phyloP scores from a whole-genome alignment of 2,329 filamentous ascomycete genomes.

The Aureobasidium sp. region DNA sequence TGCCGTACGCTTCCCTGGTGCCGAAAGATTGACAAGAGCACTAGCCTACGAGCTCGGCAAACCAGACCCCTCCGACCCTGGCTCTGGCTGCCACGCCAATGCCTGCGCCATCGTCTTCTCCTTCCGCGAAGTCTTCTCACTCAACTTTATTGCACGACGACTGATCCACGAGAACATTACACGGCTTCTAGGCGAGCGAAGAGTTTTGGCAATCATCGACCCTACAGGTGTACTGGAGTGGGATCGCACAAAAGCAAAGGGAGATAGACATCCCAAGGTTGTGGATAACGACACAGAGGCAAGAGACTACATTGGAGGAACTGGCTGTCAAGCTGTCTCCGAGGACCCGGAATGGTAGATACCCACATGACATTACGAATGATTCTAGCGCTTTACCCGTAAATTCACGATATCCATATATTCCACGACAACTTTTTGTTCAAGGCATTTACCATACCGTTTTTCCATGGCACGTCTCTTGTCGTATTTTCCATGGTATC shows the following conservation, averaged over 20 bases:
- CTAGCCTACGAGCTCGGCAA: constrained; percentile 15
- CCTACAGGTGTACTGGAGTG: constrained; percentile 15
- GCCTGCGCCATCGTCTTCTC: constrained; percentile 19
- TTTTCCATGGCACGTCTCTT: no score
- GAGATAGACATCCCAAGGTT: constrained; percentile 14
- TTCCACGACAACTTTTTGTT: no score
- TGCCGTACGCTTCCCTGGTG: constrained; percentile 18
- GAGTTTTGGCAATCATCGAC: constrained; percentile 17
- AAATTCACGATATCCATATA: no score
- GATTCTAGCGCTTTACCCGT: no score
- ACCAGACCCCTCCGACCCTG: constrained; percentile 13
- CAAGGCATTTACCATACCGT: no score
- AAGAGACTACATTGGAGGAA: constrained; percentile 17
- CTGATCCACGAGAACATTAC: constrained; percentile 17
- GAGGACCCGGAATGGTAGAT: constrained; percentile 2
- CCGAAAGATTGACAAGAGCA: constrained; percentile 17
- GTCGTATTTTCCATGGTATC: no score
- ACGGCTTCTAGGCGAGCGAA: constrained; percentile 14
- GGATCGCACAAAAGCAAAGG: constrained; percentile 13
- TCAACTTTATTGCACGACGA: constrained; percentile 17
- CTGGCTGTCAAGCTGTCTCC: constrained; percentile 15
- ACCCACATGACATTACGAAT: background rate
- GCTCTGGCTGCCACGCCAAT: constrained; percentile 16
- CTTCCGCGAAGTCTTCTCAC: constrained; percentile 18
- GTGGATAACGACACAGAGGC: constrained; percentile 15